A percentile compares a stretch with the other conserved stretches of the same genome.
Conservation (phyloP, 306 rosid genomes). For the Cicer judaicum region DNA sequence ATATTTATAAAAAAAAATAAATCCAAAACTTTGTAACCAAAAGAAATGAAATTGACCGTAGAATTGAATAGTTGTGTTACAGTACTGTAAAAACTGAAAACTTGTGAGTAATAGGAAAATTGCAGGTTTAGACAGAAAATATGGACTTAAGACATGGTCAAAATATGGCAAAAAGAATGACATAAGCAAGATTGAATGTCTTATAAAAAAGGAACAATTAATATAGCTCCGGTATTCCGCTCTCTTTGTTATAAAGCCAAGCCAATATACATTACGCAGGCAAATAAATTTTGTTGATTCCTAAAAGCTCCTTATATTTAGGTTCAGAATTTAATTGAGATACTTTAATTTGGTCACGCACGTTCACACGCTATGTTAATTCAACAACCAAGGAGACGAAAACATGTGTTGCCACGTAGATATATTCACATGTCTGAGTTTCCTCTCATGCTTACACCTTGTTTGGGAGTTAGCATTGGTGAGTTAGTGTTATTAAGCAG, state of each 20-base stretch:
- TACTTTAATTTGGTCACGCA: conserved; percentile 1
- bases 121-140: not conserved
- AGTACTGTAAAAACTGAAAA: too few species aligned
- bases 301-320: conserved; percentile 27
- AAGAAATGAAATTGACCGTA: too few species aligned
- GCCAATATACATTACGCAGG: conserved; percentile 39
- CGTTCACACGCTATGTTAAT: not conserved
- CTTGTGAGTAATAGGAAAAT: not conserved
- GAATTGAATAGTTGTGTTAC: too few species aligned
- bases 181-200: conserved; percentile 50
- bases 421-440: conserved; percentile 58
- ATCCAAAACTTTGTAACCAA: too few species aligned
- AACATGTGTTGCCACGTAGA: conserved; percentile 47
- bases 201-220: conserved; percentile 40
- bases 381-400: not conserved
- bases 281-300: conserved; percentile 34
- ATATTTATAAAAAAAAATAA: too few species aligned
- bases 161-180: conserved; percentile 40
- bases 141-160: not conserved
- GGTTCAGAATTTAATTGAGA: not conserved
- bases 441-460: conserved; percentile 58
- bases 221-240: conserved; percentile 11
- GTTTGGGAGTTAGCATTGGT: conserved; percentile 38
- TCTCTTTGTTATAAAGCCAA: conserved; percentile 21
- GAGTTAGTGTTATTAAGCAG: conserved; percentile 25